Evolutionary conservation across 2,329 filamentous ascomycete species (phyloP).

Genomic region (Monilinia fructicola): DNA sequence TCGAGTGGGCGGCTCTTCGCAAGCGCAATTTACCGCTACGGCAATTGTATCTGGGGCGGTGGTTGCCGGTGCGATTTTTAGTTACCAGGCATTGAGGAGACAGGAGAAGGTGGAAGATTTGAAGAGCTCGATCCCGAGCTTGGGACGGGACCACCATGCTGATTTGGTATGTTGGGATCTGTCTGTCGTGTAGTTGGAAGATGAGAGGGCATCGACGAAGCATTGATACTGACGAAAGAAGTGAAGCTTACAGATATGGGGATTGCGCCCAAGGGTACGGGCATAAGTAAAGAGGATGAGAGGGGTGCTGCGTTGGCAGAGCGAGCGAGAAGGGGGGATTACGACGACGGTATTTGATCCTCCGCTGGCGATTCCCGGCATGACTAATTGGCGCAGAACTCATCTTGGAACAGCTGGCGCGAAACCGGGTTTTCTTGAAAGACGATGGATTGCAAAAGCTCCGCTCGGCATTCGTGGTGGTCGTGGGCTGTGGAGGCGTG

Average conservation of each 20-base stretch:
- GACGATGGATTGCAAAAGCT: conserved; percentile 78
- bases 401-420: conserved; percentile 89
- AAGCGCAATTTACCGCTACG: conserved; percentile 64
- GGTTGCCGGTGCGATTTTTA: conserved; percentile 59
- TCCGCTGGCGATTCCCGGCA: conserved; percentile 9
- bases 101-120: conserved; percentile 55
- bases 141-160: conserved; percentile 39
- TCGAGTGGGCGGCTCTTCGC: conserved; percentile 29
- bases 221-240: conserved; percentile 42
- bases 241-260: conserved; percentile 53
- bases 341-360: conserved; percentile 51
- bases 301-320: conserved; percentile 58
- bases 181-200: background rate
- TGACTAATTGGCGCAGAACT: conserved; percentile 57
- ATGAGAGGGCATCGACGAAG: background rate
- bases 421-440: conserved; percentile 87
- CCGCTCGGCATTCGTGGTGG: conserved; percentile 76
- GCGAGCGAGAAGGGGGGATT: conserved; percentile 62
- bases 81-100: conserved; percentile 60
- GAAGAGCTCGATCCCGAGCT: conserved; percentile 59
- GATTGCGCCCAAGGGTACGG: conserved; percentile 35
- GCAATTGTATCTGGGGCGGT: conserved; percentile 64
- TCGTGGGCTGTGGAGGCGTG: conserved; percentile 92
- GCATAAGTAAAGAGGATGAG: conserved; percentile 58
- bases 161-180: conserved; percentile 42